phyloP scores from a whole-genome alignment of 2,329 filamentous ascomycete genomes.

The Xylariaceae sp. region DNA sequence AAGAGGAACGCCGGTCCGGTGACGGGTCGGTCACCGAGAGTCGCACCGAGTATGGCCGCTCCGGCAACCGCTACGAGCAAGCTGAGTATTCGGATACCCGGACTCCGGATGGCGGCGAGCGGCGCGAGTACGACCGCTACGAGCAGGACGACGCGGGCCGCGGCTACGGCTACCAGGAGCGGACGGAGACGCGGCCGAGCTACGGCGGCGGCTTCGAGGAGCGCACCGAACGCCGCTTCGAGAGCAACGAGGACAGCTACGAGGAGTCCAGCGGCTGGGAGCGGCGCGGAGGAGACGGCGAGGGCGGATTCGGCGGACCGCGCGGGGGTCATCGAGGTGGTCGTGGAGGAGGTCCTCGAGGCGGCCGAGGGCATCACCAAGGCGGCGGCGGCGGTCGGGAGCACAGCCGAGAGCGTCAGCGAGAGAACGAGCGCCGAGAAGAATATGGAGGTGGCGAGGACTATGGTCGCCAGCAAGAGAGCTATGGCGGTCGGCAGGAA shows the following conservation, averaged over 20 bases:
- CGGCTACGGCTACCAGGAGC: constrained; percentile 53
- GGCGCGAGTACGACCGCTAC: constrained; percentile 54
- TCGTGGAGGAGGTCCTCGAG: constrained; percentile 12
- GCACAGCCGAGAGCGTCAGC: too few species aligned
- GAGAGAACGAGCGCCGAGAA: too few species aligned
- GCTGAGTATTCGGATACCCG: constrained; percentile 53
- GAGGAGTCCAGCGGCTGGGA: constrained; percentile 18
- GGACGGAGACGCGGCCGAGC: constrained; percentile 43
- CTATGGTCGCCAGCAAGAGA: constrained; percentile 10
- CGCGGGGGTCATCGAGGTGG: constrained; percentile 9
- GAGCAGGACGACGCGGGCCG: constrained; percentile 44
- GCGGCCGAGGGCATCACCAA: constrained; percentile 13
- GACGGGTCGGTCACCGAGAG: constrained; percentile 56
- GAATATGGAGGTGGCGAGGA: constrained; percentile 4
- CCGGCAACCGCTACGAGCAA: constrained; percentile 50
- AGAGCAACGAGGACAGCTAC: constrained; percentile 26
- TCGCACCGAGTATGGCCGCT: constrained; percentile 54
- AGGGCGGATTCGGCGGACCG: constrained; percentile 19
- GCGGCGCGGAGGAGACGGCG: constrained; percentile 17
- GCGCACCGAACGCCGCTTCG: constrained; percentile 46
- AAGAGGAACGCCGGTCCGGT: constrained; percentile 43
- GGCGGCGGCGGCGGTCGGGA: constrained; percentile 5
- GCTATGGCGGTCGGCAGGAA: constrained; percentile 6
- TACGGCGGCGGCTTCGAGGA: constrained; percentile 51
- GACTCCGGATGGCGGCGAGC: constrained; percentile 48